Base-by-base conservation (phyloP, 176 grass and related monocot species). In the Thinopyrum elongatum region DNA sequence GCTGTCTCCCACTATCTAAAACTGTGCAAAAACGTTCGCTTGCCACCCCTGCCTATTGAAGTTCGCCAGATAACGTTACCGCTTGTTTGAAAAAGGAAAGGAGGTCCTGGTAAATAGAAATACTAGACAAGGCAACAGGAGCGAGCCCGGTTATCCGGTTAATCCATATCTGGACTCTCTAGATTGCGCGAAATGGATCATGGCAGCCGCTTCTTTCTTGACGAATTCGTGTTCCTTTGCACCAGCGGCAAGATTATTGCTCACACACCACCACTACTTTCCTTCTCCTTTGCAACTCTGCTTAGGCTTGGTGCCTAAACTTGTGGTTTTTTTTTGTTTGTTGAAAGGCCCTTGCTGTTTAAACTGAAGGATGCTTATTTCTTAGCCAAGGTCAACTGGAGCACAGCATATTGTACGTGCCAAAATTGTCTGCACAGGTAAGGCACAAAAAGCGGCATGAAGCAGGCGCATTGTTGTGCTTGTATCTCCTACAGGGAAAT, bases 361-460 rank as follows among this genome's bases (percentile, higher is more conserved):
- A 64, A 80, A 39, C 77, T 64, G 23, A 39, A 61, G 59, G 6
- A 62, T 39, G 59, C n/a, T n/a, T 15, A 10, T 66, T n/a, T 66
- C 38, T 22, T 19, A 12, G 41, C 36, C 39, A 65, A 44, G 65
- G 78, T 65, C 61, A 66, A 80, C 38, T 21, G 4, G 41, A 85
- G 25, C 17, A 59, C n/a, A 79, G n/a, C 9, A 58, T 53, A 41
- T 67, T 29, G 30, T 89, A 63, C 30, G 80, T 85, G 68, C 21
- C 33, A 69, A 34, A 68, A 53, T 17, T 29, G 21, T 57, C 22
- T 23, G 33, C 67, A 61, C 19, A 90, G 60, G 59, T 64, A 38
- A 12, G 23, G 77, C 39, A 86, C 41, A 74, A 66, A 75, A 67
- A 67, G 23, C 83, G 27, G 88, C 88, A 83, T 83, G 88, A 90